phyloP scores from a whole-genome alignment of 768 basidiomycete species.

The Agaricus blazei region DNA sequence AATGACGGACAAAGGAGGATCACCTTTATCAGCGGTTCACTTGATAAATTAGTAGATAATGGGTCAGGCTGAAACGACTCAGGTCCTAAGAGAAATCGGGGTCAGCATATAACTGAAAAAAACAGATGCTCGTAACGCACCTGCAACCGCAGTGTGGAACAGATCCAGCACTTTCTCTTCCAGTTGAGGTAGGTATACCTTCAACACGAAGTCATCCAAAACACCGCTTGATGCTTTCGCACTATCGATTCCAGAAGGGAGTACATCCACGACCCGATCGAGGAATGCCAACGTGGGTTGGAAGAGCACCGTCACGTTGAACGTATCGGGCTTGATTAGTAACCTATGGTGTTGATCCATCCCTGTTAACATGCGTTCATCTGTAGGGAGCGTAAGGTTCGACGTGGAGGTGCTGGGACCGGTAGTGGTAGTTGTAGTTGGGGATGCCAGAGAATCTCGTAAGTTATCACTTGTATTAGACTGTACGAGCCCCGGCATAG shows the following conservation, averaged over 20 bases:
- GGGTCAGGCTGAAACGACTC: constrained; percentile 88
- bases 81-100: constrained; percentile 42
- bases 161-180: constrained; percentile 89
- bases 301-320: constrained; percentile 93
- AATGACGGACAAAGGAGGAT: neutral
- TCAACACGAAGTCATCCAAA: constrained; percentile 89
- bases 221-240: constrained; percentile 64
- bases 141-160: constrained; percentile 81
- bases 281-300: constrained; percentile 89
- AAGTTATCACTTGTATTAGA: constrained; percentile 57
- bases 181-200: constrained; percentile 89
- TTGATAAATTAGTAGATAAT: constrained; percentile 54
- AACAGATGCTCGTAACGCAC: constrained; percentile 28
- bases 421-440: neutral
- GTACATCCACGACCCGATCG: constrained; percentile 59
- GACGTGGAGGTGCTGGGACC: neutral
- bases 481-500: constrained; percentile 90
- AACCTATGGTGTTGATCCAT: constrained; percentile 78
- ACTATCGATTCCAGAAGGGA: constrained; percentile 70
- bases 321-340: constrained; percentile 86
- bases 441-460: constrained; percentile 49
- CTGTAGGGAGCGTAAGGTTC: constrained; percentile 26
- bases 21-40: constrained; percentile 78
- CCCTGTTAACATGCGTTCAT: constrained; percentile 71
- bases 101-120: neutral